phyloP scores from a whole-genome alignment of 306 rosid species.

The Trifolium fragiferum region DNA sequence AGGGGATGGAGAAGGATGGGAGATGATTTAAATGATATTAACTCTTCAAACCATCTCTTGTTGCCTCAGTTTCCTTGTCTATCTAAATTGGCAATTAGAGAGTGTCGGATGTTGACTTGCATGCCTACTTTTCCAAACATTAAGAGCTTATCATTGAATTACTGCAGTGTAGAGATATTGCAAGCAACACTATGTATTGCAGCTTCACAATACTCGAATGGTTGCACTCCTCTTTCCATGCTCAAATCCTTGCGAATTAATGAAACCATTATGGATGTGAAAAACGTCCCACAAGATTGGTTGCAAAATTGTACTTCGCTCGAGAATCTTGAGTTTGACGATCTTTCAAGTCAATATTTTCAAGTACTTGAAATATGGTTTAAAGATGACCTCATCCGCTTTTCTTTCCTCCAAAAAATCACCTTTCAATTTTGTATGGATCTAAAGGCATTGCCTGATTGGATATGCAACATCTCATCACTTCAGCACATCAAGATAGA shows the following conservation, averaged over 20 bases:
- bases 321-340: not conserved
- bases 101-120: not conserved
- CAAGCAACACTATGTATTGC: not conserved
- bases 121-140: not conserved
- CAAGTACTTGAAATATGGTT: too few relatives aligned
- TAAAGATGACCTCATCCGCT: too few relatives aligned
- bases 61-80: not conserved
- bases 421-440: too few relatives aligned
- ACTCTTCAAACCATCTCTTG: not conserved
- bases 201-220: not conserved
- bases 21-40: not conserved
- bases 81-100: not conserved
- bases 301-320: not conserved
- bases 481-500: not conserved
- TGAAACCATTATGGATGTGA: not conserved
- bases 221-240: not conserved
- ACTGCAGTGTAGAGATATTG: not conserved
- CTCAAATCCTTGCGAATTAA: not conserved
- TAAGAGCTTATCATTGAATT: not conserved
- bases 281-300: not conserved
- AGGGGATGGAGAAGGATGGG: not conserved
- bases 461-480: not conserved
- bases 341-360: too few relatives aligned
- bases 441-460: not conserved
- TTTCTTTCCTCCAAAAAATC: too few relatives aligned